Evolutionary conservation across 2,329 filamentous ascomycete genomes (phyloP).

Genomic region (Colletotrichum siamense): DNA sequence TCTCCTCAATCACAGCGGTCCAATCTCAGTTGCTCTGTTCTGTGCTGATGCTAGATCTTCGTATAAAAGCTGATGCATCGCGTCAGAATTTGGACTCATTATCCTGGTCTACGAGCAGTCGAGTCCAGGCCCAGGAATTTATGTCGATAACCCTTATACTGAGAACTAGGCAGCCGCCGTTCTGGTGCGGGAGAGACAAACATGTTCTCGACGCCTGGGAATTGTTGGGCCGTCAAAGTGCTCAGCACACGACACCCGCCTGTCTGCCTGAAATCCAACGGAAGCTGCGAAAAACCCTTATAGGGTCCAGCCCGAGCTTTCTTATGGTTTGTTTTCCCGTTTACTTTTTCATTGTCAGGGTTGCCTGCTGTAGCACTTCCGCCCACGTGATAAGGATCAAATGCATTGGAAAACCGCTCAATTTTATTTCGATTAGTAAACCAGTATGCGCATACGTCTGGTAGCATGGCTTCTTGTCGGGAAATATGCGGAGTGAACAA

Average conservation of each 20-base stretch:
- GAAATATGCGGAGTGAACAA: neutral
- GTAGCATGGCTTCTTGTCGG: accelerated
- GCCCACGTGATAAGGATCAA: neutral
- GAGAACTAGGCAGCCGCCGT: neutral
- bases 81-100: neutral
- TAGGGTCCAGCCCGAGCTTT: accelerated
- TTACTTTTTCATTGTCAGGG: too few species aligned
- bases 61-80: neutral
- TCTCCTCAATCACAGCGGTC: accelerated
- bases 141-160: neutral
- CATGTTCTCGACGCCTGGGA: neutral
- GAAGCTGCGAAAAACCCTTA: neutral
- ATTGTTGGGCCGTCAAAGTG: neutral
- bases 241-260: accelerated
- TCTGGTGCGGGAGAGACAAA: neutral
- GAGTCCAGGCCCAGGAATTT: too few species aligned
- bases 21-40: neutral
- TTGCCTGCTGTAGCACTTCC: neutral
- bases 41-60: neutral
- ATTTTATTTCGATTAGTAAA: accelerated
- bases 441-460: accelerated
- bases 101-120: too few species aligned
- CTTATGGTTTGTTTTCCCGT: too few species aligned
- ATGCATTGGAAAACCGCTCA: accelerated
- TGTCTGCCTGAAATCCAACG: accelerated